phyloP scores from a whole-genome alignment of 2,329 filamentous ascomycete genomes.

The Hortaea sp. region DNA sequence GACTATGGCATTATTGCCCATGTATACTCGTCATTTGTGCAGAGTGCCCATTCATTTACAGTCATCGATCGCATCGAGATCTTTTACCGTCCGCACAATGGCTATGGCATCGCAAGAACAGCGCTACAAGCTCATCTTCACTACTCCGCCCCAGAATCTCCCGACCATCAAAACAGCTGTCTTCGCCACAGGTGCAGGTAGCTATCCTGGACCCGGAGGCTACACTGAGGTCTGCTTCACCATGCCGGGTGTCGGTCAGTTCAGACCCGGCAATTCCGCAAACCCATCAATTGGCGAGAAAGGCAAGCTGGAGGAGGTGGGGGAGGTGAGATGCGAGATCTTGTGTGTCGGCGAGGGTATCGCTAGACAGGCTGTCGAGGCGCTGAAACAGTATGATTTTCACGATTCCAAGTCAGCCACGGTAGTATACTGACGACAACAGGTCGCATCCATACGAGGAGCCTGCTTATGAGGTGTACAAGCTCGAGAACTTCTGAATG shows the following conservation, averaged over 20 bases:
- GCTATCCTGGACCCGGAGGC: slow-evolving; percentile 29
- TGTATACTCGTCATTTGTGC: no score
- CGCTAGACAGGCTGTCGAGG: slow-evolving; percentile 47
- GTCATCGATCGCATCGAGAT: not conserved
- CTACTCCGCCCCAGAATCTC: slow-evolving; percentile 29
- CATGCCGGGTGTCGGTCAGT: slow-evolving; percentile 50
- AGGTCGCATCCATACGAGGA: slow-evolving; percentile 39
- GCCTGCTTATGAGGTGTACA: slow-evolving; percentile 37
- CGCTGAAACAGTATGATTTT: slow-evolving; percentile 50
- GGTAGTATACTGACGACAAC: not conserved
- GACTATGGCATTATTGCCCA: not conserved
- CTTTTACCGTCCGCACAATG: not conserved
- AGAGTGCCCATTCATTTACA: not conserved
- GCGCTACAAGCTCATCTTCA: slow-evolving; percentile 37
- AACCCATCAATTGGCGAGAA: slow-evolving; percentile 53
- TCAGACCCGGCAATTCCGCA: slow-evolving; percentile 50
- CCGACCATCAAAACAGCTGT: slow-evolving; percentile 33
- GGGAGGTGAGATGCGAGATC: slow-evolving; percentile 54
- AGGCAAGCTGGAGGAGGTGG: slow-evolving; percentile 48
- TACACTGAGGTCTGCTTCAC: slow-evolving; percentile 33
- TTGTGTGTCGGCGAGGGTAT: slow-evolving; percentile 51
- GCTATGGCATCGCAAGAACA: not conserved
- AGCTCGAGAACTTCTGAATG: slow-evolving; percentile 25
- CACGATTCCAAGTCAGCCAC: not conserved
- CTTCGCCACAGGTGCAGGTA: slow-evolving; percentile 37